phyloP scores from a whole-genome alignment of 2,329 filamentous ascomycete species.

The Beauveria brongniartii region DNA sequence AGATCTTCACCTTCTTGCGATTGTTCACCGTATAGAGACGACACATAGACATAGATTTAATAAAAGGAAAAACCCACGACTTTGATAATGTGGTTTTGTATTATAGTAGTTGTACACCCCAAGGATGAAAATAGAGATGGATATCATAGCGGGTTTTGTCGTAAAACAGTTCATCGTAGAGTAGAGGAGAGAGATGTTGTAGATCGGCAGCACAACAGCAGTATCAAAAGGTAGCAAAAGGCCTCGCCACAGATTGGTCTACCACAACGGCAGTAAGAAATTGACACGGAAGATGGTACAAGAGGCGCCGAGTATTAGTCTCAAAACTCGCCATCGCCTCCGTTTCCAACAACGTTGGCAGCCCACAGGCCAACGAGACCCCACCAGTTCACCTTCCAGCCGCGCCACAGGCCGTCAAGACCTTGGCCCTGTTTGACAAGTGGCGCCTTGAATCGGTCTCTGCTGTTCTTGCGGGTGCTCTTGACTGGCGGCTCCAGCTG shows the following conservation, averaged over 20 bases:
- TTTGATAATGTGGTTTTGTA: slow-evolving; percentile 2
- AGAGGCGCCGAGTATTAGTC: neutral
- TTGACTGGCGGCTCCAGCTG: slow-evolving; percentile 26
- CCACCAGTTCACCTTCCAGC: slow-evolving; percentile 74
- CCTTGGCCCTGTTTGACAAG: slow-evolving; percentile 55
- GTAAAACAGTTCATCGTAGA: slow-evolving; percentile 9
- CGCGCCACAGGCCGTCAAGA: slow-evolving; percentile 59
- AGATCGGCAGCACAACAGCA: neutral
- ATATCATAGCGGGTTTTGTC: slow-evolving; percentile 28
- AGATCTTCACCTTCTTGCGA: neutral
- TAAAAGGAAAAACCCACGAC: neutral
- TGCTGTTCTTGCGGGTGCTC: slow-evolving; percentile 25
- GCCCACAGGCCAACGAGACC: slow-evolving; percentile 68
- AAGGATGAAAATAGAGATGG: slow-evolving; percentile 21
- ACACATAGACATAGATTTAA: neutral
- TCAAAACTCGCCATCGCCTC: slow-evolving; percentile 54
- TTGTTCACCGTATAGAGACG: neutral
- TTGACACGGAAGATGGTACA: neutral
- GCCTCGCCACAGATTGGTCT: neutral
- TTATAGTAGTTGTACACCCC: slow-evolving; percentile 13
- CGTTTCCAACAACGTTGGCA: slow-evolving; percentile 53
- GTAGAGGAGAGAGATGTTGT: slow-evolving; percentile 11
- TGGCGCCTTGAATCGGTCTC: slow-evolving; percentile 24
- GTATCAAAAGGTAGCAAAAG: slow-evolving; percentile 1
- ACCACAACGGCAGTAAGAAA: neutral